phyloP scores from a whole-genome alignment of 257 asterid genomes.

The Salvia splendens region DNA sequence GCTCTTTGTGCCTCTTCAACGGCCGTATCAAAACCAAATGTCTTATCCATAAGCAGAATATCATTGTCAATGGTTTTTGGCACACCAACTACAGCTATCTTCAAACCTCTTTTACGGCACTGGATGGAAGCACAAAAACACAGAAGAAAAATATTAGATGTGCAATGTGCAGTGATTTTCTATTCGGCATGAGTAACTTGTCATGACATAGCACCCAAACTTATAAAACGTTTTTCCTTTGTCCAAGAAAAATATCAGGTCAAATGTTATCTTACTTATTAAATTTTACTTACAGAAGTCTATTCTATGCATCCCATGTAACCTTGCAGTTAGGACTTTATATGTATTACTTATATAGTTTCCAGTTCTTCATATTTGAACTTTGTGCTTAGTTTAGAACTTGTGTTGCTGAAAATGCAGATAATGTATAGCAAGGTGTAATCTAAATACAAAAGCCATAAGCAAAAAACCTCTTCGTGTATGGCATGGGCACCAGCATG shows the following conservation, averaged over 20 bases:
- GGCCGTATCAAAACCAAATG: conserved; percentile 99
- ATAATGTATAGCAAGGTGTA: conserved; percentile 8
- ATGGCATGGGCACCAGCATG: conserved; percentile 99
- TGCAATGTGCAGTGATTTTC: conserved; percentile 20
- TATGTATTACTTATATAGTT: background rate
- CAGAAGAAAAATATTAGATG: conserved; percentile 4
- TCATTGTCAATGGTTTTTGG: conserved; percentile 99
- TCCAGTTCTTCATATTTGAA: background rate
- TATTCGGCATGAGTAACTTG: background rate
- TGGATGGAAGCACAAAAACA: conserved; percentile 35
- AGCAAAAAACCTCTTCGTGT: conserved; percentile 78
- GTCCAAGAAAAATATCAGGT: background rate
- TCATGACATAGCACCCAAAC: background rate
- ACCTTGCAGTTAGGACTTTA: background rate
- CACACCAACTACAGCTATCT: conserved; percentile 91
- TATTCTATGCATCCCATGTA: background rate
- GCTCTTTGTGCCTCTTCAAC: conserved; percentile 99
- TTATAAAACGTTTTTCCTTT: background rate
- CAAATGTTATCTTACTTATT: background rate
- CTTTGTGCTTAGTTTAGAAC: background rate
- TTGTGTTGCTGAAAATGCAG: conserved; percentile 10
- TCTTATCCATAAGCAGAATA: conserved; percentile 96
- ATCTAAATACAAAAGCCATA: conserved; percentile 14
- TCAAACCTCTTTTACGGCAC: conserved; percentile 78
- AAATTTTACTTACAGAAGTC: conserved; percentile 1